phyloP scores from a whole-genome alignment of 2,329 filamentous ascomycete genomes.

The Aphanoascus verrucosus region DNA sequence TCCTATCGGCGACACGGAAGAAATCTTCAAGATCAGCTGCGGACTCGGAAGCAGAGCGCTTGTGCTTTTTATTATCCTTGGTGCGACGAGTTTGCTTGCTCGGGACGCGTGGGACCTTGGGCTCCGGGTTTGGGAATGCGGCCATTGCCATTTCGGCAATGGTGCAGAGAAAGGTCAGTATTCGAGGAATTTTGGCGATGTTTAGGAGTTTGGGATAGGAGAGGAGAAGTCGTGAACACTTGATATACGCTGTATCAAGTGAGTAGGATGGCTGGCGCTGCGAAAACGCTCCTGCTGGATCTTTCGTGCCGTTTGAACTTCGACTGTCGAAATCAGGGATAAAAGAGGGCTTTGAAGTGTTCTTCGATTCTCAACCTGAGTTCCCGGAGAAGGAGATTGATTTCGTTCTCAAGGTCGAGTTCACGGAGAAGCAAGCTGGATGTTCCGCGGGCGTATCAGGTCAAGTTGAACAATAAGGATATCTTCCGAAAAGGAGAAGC shows the following conservation, averaged over 20 bases:
- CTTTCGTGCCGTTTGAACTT: too few species aligned
- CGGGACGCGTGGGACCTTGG: neutral
- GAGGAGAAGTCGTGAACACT: neutral
- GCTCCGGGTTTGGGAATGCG: neutral
- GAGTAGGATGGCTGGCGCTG: too few species aligned
- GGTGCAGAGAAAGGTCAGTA: neutral
- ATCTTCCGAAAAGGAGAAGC: too few species aligned
- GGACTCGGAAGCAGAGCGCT: neutral
- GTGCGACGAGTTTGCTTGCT: neutral
- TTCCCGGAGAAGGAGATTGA: neutral
- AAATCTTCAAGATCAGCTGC: neutral
- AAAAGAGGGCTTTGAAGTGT: neutral
- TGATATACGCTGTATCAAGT: too few species aligned
- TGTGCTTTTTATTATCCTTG: neutral
- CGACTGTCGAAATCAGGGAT: too few species aligned
- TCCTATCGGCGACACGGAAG: neutral
- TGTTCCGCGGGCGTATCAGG: too few species aligned
- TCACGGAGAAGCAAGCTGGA: too few species aligned
- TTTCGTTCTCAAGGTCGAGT: too few species aligned
- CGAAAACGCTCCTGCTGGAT: too few species aligned
- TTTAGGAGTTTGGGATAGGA: neutral
- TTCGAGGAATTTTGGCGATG: slow-evolving; percentile 2
- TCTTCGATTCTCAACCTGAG: neutral
- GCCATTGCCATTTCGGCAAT: slow-evolving; percentile 6
- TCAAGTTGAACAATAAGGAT: too few species aligned